Conservation (phyloP, 2,329 filamentous ascomycete genomes). For the Leptoxyphium fumago region DNA sequence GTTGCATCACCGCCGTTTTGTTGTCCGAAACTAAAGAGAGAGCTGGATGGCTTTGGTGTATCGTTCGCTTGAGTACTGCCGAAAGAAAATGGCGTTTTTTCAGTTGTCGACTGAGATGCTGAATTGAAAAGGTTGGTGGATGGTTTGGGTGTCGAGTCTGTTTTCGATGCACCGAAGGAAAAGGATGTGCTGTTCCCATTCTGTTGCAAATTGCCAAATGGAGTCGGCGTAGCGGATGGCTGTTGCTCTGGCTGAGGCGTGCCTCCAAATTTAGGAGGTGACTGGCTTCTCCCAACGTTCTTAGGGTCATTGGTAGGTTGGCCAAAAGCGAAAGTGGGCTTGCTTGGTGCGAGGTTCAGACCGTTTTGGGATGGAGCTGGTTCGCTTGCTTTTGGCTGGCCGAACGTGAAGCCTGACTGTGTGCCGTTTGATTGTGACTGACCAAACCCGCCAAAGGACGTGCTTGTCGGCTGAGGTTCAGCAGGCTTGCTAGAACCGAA, state of each 20-base stretch:
- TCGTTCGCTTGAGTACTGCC: background rate
- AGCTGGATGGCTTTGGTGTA: background rate
- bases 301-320: background rate
- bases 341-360: background rate
- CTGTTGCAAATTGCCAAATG: conserved; percentile 1
- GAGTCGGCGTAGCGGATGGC: background rate
- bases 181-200: conserved; percentile 1
- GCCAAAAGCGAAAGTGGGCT: background rate
- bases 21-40: background rate
- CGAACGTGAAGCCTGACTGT: background rate
- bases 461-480: background rate
- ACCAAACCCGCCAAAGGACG: conserved; percentile 2
- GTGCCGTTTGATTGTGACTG: background rate
- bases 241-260: background rate
- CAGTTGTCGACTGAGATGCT: background rate
- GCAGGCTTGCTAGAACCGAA: background rate
- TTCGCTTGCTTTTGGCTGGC: background rate
- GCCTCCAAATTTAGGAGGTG: background rate
- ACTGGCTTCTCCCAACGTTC: background rate
- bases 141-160: conserved; percentile 1
- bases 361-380: background rate
- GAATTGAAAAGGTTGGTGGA: background rate
- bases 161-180: conserved; percentile 3
- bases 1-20: background rate
- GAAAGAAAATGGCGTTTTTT: background rate